Percentiles rank a stretch among this genome's conserved stretches.
Conservation (phyloP, 202 grass and related monocot species). For the Cymbopogon flexuosus region DNA sequence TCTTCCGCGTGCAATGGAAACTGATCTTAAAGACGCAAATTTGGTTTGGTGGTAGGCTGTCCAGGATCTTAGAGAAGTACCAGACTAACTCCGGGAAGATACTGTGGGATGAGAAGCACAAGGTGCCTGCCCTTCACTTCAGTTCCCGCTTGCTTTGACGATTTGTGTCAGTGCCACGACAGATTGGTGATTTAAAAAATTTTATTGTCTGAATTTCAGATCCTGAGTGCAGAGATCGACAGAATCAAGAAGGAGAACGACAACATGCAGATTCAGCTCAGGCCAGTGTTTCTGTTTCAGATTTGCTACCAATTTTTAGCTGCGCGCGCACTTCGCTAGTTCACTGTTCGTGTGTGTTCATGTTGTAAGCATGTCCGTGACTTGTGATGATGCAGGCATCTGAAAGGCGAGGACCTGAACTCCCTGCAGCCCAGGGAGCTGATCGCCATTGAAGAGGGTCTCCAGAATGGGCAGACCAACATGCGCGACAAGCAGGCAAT, state of each 20-base stretch:
- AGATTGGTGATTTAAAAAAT: background rate
- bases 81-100: conserved; percentile 91
- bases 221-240: conserved; percentile 75
- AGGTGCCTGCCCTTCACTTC: conserved; percentile 40
- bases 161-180: background rate
- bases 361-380: background rate
- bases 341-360: background rate
- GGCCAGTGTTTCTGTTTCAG: conserved; percentile 39
- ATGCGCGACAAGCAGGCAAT: conserved; percentile 54
- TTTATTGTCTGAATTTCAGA: conserved; percentile 45
- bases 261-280: conserved; percentile 96
- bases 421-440: conserved; percentile 78
- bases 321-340: background rate
- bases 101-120: conserved; percentile 86
- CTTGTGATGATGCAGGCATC: conserved; percentile 45
- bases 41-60: conserved; percentile 40
- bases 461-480: conserved; percentile 54
- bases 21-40: background rate
- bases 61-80: conserved; percentile 87
- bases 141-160: background rate
- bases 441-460: conserved; percentile 75
- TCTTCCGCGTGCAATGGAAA: background rate
- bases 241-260: conserved; percentile 93
- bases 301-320: background rate
- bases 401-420: conserved; percentile 91